These are phyloP conservation scores for Linum tenue DNA, from an alignment of 345 rosid genomes.

Conservation along the genomic window DNA sequence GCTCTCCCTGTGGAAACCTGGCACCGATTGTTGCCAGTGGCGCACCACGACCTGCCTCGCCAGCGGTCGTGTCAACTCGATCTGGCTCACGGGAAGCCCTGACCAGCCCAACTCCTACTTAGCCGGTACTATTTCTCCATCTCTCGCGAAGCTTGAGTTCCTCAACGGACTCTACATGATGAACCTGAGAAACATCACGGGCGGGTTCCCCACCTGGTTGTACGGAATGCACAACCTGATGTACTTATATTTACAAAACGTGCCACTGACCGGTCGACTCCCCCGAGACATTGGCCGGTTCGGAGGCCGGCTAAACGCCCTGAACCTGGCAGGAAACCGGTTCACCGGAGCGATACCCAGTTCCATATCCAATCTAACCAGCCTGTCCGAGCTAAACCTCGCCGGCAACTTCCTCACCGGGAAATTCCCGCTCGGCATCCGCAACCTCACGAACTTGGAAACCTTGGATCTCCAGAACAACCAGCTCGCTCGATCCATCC, in stretches of 20 bases:
- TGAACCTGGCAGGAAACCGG: constrained; percentile 46
- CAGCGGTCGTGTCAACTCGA: constrained; percentile 34
- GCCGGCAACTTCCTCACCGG: constrained; percentile 51
- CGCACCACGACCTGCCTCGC: constrained; percentile 35
- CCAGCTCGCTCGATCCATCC: constrained; percentile 47
- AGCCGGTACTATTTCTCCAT: constrained; percentile 61
- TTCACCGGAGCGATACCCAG: constrained; percentile 58
- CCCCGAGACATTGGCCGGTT: constrained; percentile 39
- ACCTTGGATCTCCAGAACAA: constrained; percentile 29
- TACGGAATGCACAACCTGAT: constrained; percentile 40
- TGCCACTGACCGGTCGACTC: constrained; percentile 51
- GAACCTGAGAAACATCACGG: constrained; percentile 46
- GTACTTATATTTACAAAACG: constrained; percentile 51
- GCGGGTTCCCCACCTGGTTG: constrained; percentile 44
- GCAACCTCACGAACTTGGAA: constrained; percentile 29
- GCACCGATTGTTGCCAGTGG: constrained; percentile 66
- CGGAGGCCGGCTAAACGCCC: constrained; percentile 23
- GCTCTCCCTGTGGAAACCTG: constrained; percentile 60
- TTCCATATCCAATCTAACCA: constrained; percentile 39
- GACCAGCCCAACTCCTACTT: constrained; percentile 35
- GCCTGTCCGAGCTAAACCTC: constrained; percentile 37
- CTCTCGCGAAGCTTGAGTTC: constrained; percentile 32
- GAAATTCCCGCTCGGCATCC: constrained; percentile 35
- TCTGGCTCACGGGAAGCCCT: constrained; percentile 25
- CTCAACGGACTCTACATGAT: constrained; percentile 42